Evolutionary conservation across 2,329 filamentous ascomycete genomes (phyloP).

Genomic region (Fonsecaea pugnacius): DNA sequence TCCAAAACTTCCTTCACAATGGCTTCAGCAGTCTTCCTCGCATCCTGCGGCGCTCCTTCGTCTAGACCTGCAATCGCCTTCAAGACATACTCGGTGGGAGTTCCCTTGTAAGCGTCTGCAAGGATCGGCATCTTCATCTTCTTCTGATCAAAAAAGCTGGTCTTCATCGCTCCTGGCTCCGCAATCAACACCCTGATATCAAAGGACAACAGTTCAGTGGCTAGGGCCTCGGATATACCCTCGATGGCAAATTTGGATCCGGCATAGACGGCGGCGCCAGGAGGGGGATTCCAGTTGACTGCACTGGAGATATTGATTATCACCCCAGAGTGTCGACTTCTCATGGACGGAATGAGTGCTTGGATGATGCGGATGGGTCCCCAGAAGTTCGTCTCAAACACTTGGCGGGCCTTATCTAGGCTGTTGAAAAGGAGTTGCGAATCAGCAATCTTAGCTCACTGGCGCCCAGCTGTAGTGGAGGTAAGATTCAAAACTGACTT

Average conservation of each 20-base stretch:
- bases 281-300: constrained; percentile 32
- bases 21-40: constrained; percentile 42
- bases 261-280: constrained; percentile 40
- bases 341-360: constrained; percentile 28
- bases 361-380: constrained; percentile 31
- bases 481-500: neutral
- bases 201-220: constrained; percentile 45
- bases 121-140: constrained; percentile 16
- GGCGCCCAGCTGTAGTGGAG: neutral
- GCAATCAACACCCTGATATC: constrained; percentile 47
- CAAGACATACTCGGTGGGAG: constrained; percentile 13
- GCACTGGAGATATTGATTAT: constrained; percentile 31
- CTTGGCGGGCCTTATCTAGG: constrained; percentile 19
- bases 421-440: neutral
- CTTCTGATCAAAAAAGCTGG: constrained; percentile 44
- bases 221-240: constrained; percentile 46
- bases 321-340: constrained; percentile 19
- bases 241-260: constrained; percentile 50
- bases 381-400: constrained; percentile 37
- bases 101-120: constrained; percentile 24
- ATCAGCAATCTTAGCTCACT: neutral
- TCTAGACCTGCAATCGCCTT: constrained; percentile 29
- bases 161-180: constrained; percentile 51
- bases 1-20: constrained; percentile 46
- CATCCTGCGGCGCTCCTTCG: constrained; percentile 40